Evolutionary conservation across 2,329 filamentous ascomycete genomes (phyloP), one percentile per base, ranked within the genome.

Genomic region (Mycosphaerella arachidis): DNA sequence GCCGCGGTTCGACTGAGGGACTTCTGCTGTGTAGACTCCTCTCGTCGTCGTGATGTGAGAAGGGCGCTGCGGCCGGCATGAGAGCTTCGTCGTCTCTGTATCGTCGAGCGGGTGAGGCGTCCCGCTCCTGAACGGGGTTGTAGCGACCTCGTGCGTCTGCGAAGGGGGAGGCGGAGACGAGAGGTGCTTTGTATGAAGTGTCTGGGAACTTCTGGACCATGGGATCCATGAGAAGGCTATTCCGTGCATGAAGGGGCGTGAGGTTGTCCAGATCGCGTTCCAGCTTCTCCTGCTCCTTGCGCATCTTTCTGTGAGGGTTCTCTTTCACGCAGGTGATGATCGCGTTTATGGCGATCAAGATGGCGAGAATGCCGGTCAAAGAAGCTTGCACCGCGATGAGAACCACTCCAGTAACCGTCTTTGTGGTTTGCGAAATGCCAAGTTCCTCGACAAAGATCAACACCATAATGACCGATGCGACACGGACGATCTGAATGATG

Each of bases 391-490:
- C 83, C n/a, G 87, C 91, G 66, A 97, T 94, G 60, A 99, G 82
- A 16, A 92, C 90, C n/a, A 97, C 85, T 57, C 94, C 94, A 16
- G 91, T 93, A 53, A 97, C 85, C 0, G 94, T 97, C 79, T 97
- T 91, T 9, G 93, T 97, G 9, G 92, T 96, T 75, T 97, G 88
- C 6, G 86, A 83, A 67, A 99, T 88, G 59, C 90, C 90, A 56
- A 99, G 86, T 77, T 97, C 88, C 72, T 97, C 89, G 30, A 97
- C 93, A 69, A 97, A 99, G 55, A 97, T 82, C 66, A 99, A 78
- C 68, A 97, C 91, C 77, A 92, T 96, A 57, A 85, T 82, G 6
- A 97, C 89, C 0, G 93, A 97, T 54, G 97, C 78, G 12, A 96
- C 89, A 48, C 94, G 90, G 18, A 97, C 91, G 40, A 90, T 82